Base-by-base conservation (phyloP, 225 moss, liverwort and hornwort species). In the Ulota crispa region DNA sequence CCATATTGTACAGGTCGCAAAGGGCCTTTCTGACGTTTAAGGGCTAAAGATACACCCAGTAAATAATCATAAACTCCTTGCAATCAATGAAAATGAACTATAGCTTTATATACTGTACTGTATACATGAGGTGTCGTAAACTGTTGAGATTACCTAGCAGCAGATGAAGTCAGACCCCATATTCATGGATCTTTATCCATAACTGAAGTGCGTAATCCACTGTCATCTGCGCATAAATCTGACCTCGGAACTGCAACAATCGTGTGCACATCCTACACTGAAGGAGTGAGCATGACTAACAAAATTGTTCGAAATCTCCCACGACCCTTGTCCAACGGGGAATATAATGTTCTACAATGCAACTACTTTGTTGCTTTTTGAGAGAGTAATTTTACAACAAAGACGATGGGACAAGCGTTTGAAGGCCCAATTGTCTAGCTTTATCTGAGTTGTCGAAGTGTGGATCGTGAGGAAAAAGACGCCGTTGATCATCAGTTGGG, bases 391-490 rank as follows among this genome's bases (percentile, higher is more conserved):
- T 53, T 86, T 83, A 88, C 78, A 88, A 43, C 74, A 80, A 56
- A 11, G 90, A 68, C 7, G 88, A 83, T 39, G 90, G 92, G 65
- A 92, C 79, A 24, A 92, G 86, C 57, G 85, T 88, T 68, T 90
- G 90, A 19, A 92, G 79, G 47, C 86, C 87, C 68, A 90, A 59
- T 72, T 80, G 90, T 73, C 90, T 83, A 1, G 88, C 92, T 59
- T 85, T 88, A 10, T 90, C 90, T 12, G 89, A 92, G 80, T 82
- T 85, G 13, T 92, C 92, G 3, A 92, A 90, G 70, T 90, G 90
- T 27, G 90, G 90, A n/a, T 94, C 93, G 50, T 93, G 88, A 16
- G 93, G 93, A 61, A 94, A 94, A 18, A 94, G 69, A 32, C 89
- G 89, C 13, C 87, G 73, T 83, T 94, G 94, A 77, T 94, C 88